Base-by-base conservation (phyloP, 768 basidiomycete species). In the Psilocybe azurescens region DNA sequence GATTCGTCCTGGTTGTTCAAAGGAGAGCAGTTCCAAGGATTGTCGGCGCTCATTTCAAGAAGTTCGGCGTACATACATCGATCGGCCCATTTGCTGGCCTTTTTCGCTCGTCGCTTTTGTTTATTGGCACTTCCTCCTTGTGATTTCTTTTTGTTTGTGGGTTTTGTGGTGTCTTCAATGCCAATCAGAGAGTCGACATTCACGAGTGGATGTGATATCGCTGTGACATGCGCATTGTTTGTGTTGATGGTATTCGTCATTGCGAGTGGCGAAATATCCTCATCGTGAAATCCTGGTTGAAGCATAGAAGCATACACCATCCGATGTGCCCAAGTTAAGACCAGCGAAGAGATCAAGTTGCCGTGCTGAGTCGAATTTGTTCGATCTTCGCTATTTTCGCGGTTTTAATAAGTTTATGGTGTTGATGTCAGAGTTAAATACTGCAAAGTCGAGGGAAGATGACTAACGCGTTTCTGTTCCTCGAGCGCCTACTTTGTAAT, bases 61-160 rank as follows among this genome's bases (percentile, higher is more conserved):
- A 94, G 78, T 69, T 94, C 93, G 5, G 93, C 93, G 69, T 94
- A 94, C 93, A 95, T 95, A 81, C 90, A 91, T 66, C 84, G 86
- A 74, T 93, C 86, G 7, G 91, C 91, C 89, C 90, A 94, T 70
- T 88, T 86, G 60, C 85, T 83, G 60, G 75, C 77, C 20, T 63
- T 60, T 20, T 65, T 78, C 77, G 58, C 77, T 78, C 65, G 75
- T 78, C 55, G 73, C 71, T 68, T 77, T 74, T 72, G 76, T 75
- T 69, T 74, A 78, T 67, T 80, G 76, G 61, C 77, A 73, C 16
- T 56, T 24, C 59, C 79, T n/a, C 52, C 52, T 6, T 47, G n/a
- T 7, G 47, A 28, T 78, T 76, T 77, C 58, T 77, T 67, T 58
- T 67, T 72, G 32, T 65, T 61, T 36, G 66, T 60, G 7, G 65